Evolutionary conservation across 805 yeast species (phyloP), one percentile per base, ranked within the genome.

Genomic region (Debaryomyces castellii): DNA sequence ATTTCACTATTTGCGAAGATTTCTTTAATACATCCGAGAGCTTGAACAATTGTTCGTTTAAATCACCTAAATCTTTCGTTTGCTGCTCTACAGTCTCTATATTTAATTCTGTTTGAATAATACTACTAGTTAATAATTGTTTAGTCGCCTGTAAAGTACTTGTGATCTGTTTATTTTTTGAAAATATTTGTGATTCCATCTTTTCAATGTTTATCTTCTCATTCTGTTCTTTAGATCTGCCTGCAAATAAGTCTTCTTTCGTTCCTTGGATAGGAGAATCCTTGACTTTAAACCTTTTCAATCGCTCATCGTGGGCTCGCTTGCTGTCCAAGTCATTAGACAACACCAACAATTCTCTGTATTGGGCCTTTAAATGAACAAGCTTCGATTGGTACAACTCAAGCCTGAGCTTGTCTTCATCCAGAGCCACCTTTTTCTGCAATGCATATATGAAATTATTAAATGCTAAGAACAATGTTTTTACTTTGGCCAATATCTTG

Each of bases 31-130:
- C 55, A 39, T 64, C 63, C 21, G 50, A 40, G 6, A 43, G 40
- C 16, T 61, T 63, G 10, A 60, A 44, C 51, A 76, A 70, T 41
- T 71, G 69, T 11, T 69, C 68, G 44, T 78, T 72, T 45, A 78
- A 61, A 8, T 57, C 52, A 10, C 60, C 45, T 45, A 80, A 58
- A 32, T 73, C 74, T 23, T 68, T 57, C 0, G 79, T 64, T 25
- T 81, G 81, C 39, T 67, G 71, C 28, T 75, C 75, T 6, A 80
- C 55, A 4, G 77, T 69, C 37, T 76, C 74, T 5, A 77, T 60
- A 49, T 77, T 77, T 45, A 76, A 61, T 46, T 79, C 83, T 10
- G 79, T 73, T 45, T 80, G 80, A 49, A 80, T 52, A 1, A 78
- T 64, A 0, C 82, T 70, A 21, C 80, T 67, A 37, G 76, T 69